Conservation (phyloP, 2,329 filamentous ascomycete genomes). For the Penicillium brevicompactum region DNA sequence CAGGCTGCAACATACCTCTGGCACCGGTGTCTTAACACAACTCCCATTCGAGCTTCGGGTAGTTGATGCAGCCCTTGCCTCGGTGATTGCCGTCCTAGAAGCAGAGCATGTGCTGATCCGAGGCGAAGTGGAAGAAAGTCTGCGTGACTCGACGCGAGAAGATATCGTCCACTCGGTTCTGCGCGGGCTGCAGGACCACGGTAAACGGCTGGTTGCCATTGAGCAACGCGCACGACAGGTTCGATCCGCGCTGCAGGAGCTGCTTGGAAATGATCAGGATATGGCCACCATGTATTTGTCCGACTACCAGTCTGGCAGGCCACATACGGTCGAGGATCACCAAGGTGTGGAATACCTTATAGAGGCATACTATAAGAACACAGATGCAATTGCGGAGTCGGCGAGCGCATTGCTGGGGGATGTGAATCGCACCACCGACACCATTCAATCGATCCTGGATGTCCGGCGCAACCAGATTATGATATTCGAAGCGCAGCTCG, state of each 20-base stretch:
- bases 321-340: conserved; percentile 34
- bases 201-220: conserved; percentile 27
- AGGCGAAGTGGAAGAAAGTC: conserved; percentile 19
- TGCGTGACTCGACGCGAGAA: conserved; percentile 20
- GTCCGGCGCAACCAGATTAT: conserved; percentile 44
- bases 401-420: conserved; percentile 28
- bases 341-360: conserved; percentile 43
- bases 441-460: conserved; percentile 35
- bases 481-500: conserved; percentile 40
- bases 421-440: conserved; percentile 36
- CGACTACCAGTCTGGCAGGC: conserved; percentile 31
- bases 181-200: conserved; percentile 30
- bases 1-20: conserved; percentile 21
- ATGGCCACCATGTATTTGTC: conserved; percentile 41
- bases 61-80: conserved; percentile 38
- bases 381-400: conserved; percentile 37
- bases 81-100: conserved; percentile 36
- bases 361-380: conserved; percentile 40
- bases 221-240: conserved; percentile 39
- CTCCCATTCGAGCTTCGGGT: conserved; percentile 39
- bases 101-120: conserved; percentile 32
- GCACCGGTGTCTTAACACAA: conserved; percentile 17
- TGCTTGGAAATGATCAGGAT: conserved; percentile 40
- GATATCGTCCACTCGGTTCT: conserved; percentile 25
- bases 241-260: conserved; percentile 34